Evolutionary conservation across 176 grass and related monocot genomes (phyloP), one percentile per base, ranked within the genome.

Genomic region (Zoysia japonica): DNA sequence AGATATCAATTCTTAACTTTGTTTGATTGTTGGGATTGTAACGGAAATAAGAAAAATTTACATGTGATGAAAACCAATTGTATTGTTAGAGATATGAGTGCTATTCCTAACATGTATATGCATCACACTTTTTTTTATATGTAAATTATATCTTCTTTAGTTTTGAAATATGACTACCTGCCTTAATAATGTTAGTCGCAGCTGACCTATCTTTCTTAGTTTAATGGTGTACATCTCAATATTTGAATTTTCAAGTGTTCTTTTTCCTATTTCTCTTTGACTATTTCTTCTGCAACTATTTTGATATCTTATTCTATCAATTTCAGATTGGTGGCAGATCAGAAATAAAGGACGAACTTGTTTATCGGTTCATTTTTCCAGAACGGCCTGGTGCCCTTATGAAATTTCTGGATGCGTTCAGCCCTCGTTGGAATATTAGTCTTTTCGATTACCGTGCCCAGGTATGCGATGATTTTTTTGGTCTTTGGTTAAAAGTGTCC

Each of bases 341-440:
- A 76, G 90, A 92, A 82, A 70, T 95, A 63, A 78, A 83, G 80
- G 84, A 91, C 5, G 96, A 99, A 85, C 80, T 95, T 65, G 88
- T 93, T 79, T 99, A 91, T 55, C 86, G 93, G 64, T 99, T 99
- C 77, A 89, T 99, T 77, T 99, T 99, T 44, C 90, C 96, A 44
- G 96, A 99, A 83, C 91, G 90, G 15, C 96, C 96, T 7, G 96
- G 96, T 55, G 55, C 96, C 73, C 86, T 99, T 36, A 92, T 94
- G 69, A 89, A 93, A 40, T 95, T 99, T 78, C 88, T 99, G 84
- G 96, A 99, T 48, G 72, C 84, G 5, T 84, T 91, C 6, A 93
- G 96, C 72, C 96, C 96, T 16, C 84, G 92, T 43, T 99, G 96
- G 96, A 95, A 99, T 56, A 99, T 99, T 72, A 99, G 96, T 81